Evolutionary conservation across 352 stramenopile species (phyloP).

Genomic region (Phytophthora multivora): DNA sequence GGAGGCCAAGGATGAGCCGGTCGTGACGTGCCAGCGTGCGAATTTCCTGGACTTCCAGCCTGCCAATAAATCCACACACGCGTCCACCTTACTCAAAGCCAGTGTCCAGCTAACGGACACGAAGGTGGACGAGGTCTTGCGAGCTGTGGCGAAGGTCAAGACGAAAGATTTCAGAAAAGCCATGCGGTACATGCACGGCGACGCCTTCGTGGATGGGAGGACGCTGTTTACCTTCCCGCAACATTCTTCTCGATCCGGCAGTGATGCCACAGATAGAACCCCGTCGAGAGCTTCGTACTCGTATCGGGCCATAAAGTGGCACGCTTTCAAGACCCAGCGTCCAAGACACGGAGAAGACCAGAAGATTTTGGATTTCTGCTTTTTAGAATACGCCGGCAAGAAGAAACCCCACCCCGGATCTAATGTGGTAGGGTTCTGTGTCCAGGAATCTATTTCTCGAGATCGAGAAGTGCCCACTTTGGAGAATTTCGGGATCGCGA

Average conservation of each 20-base stretch:
- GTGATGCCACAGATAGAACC: slow-evolving; percentile 3
- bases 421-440: slow-evolving; percentile 71
- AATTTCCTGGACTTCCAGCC: slow-evolving; percentile 78
- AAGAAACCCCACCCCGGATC: slow-evolving; percentile 51
- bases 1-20: slow-evolving; percentile 15
- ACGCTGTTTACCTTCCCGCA: slow-evolving; percentile 68
- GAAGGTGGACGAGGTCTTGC: slow-evolving; percentile 59
- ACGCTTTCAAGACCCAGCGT: slow-evolving; percentile 46
- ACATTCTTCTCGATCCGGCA: slow-evolving; percentile 9
- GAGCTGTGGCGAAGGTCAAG: slow-evolving; percentile 56
- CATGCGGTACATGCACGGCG: slow-evolving; percentile 62
- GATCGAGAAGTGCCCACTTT: slow-evolving; percentile 67
- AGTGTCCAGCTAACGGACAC: slow-evolving; percentile 59
- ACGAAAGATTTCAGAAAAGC: slow-evolving; percentile 68
- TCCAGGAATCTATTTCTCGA: slow-evolving; percentile 72
- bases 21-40: slow-evolving; percentile 48
- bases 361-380: slow-evolving; percentile 73
- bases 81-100: slow-evolving; percentile 69
- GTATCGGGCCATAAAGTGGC: slow-evolving; percentile 83
- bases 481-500: slow-evolving; percentile 60
- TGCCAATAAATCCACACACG: slow-evolving; percentile 53
- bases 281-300: slow-evolving; percentile 37
- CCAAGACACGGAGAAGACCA: slow-evolving; percentile 37
- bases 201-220: slow-evolving; percentile 62
- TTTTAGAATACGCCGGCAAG: slow-evolving; percentile 77